Evolutionary conservation across 257 asterid species (phyloP).

Genomic region (Leonotis leonurus): DNA sequence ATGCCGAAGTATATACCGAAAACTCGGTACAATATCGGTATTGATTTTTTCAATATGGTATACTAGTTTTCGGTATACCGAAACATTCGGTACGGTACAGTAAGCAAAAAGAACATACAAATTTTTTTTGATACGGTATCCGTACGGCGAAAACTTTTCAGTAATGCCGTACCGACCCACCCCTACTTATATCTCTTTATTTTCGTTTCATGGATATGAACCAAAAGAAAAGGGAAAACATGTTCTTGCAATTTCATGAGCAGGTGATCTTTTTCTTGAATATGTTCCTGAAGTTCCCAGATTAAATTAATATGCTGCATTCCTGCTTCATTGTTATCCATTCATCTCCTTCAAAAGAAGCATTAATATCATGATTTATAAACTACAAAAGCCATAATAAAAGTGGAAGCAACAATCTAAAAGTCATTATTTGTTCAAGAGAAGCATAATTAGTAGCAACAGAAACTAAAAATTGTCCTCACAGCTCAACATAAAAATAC

Average conservation of each 20-base stretch:
- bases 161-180: no score
- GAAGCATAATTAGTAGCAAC: background rate
- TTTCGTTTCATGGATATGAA: no score
- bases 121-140: no score
- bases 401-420: background rate
- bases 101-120: no score
- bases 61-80: no score
- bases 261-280: slow-evolving; percentile 79
- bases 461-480: background rate
- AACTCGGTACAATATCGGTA: no score
- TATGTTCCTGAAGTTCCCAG: slow-evolving; percentile 85
- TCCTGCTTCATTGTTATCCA: slow-evolving; percentile 81
- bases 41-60: no score
- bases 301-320: slow-evolving; percentile 72
- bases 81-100: no score
- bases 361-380: slow-evolving; percentile 2
- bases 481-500: background rate
- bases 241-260: slow-evolving; percentile 79
- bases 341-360: slow-evolving; percentile 66
- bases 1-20: no score
- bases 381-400: background rate
- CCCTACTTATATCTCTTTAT: no score
- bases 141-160: no score
- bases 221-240: slow-evolving; percentile 28
- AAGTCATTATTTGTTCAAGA: background rate